Percentiles rank a stretch among this genome's conserved stretches.
These are phyloP conservation scores for Camellia granthamiana DNA, from an alignment of 148 eudicot genomes.

Conservation along the genomic window DNA sequence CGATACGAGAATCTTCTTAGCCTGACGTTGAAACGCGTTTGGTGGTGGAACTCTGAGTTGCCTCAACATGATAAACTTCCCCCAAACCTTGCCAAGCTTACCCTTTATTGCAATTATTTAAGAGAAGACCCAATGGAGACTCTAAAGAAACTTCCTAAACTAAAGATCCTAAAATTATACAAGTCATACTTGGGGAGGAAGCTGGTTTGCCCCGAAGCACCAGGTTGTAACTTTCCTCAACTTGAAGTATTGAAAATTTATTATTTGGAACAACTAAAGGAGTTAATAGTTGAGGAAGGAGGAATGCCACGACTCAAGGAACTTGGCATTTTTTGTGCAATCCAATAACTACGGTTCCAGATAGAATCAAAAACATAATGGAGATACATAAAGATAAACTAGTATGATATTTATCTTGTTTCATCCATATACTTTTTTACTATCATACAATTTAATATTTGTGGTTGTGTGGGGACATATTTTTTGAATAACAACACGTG, in stretches of 20 bases:
- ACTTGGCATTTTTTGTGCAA: background rate
- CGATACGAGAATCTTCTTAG: background rate
- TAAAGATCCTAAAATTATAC: background rate
- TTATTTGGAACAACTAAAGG: background rate
- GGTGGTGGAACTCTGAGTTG: background rate
- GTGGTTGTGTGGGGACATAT: too few species aligned
- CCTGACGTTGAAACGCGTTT: background rate
- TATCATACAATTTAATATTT: too few species aligned
- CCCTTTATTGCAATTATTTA: background rate
- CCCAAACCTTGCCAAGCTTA: too few species aligned
- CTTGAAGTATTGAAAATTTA: background rate
- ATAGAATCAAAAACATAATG: background rate
- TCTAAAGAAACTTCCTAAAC: constrained; percentile 1
- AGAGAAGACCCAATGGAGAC: background rate
- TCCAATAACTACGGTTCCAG: background rate
- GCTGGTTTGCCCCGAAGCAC: background rate
- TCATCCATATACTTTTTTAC: background rate
- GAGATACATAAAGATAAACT: background rate
- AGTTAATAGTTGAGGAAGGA: background rate
- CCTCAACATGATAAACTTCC: background rate
- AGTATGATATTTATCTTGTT: background rate
- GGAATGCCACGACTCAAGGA: background rate
- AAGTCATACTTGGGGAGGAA: background rate
- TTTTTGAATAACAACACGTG: too few species aligned
- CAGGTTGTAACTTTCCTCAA: background rate